Evolutionary conservation across 163 green algal species (phyloP), one percentile per base, ranked within the genome.

Genomic region (Scenedesmus sp.): DNA sequence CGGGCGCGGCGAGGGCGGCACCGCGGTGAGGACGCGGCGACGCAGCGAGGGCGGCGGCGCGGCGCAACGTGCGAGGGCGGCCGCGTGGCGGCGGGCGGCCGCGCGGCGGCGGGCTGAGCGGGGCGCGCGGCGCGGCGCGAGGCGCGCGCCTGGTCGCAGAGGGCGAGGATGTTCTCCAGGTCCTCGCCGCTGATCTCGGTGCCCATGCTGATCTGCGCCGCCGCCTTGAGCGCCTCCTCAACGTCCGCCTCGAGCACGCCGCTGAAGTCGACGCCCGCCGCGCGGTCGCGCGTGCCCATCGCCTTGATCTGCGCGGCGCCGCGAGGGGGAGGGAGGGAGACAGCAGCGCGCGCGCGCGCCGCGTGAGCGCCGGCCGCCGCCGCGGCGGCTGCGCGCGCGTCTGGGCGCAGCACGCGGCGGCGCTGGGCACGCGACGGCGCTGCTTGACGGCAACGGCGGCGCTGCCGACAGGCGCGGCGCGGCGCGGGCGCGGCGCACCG

Each of bases 161-260:
- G 92, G 14, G 91, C 88, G 22, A 86, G 70, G 81, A 99, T 96
- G 90, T 98, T 95, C 47, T 85, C 33, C 72, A 99, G 89, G 84
- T 99, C 96, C 50, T 97, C 91, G 26, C 87, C 78, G 73, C 85
- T 94, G 83, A 99, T 93, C 81, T 99, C 96, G 2, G 96, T 99
- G 58, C 96, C 96, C 96, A 99, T 99, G 74, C 91, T 98, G 58
- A 99, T 91, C 58, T 96, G 83, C 5, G 96, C 94, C 34, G 94
- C 92, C 63, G 96, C 95, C 93, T 99, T 99, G 33, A 99, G 88
- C 14, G 86, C 72, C 34, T 87, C 77, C 90, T 98, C 96, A 50
- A 96, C 91, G 36, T 99, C 96, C 87, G 99, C 94, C 66, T 96
- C 92, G 60, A 99, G 75, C 18, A 96, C 87, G 53, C 87, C 87